phyloP scores from a whole-genome alignment of 148 eudicot genomes.

The Selenicereus undatus region DNA sequence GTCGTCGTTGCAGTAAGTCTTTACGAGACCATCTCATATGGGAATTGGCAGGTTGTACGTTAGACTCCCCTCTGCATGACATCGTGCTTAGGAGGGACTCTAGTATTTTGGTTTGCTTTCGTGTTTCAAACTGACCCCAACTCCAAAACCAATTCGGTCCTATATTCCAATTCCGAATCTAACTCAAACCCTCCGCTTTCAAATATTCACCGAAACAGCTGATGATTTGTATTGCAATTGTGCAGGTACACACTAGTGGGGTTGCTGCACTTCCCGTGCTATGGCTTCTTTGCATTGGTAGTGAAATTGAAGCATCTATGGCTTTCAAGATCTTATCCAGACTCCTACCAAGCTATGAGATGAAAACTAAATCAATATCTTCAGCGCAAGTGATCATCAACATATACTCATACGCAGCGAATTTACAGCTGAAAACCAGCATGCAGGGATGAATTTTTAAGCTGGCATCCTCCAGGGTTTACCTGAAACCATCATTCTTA shows the following conservation, averaged over 20 bases:
- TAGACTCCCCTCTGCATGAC: no score
- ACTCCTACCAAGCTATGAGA: constrained; percentile 31
- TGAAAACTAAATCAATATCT: constrained; percentile 7
- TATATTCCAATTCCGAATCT: background rate
- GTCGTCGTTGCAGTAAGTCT: no score
- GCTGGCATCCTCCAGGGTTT: constrained; percentile 11
- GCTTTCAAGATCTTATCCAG: constrained; percentile 40
- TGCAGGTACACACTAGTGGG: constrained; percentile 66
- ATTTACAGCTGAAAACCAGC: background rate
- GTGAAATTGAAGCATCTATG: constrained; percentile 45
- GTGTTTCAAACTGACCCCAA: background rate
- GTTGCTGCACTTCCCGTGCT: constrained; percentile 63
- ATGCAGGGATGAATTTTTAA: constrained; percentile 7
- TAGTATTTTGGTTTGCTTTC: background rate
- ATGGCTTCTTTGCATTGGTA: constrained; percentile 43
- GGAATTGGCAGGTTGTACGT: no score
- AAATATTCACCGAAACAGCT: no score
- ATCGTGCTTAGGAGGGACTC: no score
- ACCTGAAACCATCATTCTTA: constrained; percentile 4
- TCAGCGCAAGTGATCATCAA: background rate
- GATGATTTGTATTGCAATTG: background rate
- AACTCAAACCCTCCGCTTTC: background rate
- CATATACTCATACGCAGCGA: background rate
- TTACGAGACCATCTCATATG: no score
- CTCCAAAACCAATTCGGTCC: no score